Evolutionary conservation across 176 grass and related monocot genomes (phyloP), one percentile per base, ranked within the genome.

Genomic region (Oryza glumipatula): DNA sequence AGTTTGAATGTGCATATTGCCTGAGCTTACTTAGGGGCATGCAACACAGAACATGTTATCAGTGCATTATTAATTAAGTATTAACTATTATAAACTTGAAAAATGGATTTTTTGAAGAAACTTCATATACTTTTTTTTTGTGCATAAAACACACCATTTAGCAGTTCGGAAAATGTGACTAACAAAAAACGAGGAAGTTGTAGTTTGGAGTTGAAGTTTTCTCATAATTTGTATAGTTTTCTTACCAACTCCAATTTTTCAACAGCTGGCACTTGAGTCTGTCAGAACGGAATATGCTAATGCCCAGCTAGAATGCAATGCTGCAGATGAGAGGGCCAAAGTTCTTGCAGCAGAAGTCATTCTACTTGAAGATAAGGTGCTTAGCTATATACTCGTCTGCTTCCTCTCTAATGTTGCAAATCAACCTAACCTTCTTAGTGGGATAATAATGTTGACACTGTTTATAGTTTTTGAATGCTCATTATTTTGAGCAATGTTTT

Each of bases 331-430:
- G 89, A 99, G 97, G 88, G 97, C 88, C 4, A 94, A 91, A 83
- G 76, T 99, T 85, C 94, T 99, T 74, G 97, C 97, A 49, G 93
- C 97, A 79, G 97, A 99, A 94, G 91, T 99, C 68, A 99, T 99
- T 88, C 89, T 83, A 83, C 90, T 96, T 83, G 97, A 99, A 92
- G 97, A 99, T 81, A 99, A 96, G 97, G 97, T 99, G 77, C 56
- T 87, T 86, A 80, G 23, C 28, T 80, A 68, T 89, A 38, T 77
- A 38, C 33, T 72, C 65, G 21, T 22, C 72, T 86, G 71, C 49
- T 68, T 56, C 67, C 54, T 83, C 45, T 11, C 4, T 82, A 64
- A 23, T 84, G 26, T 81, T 89, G 36, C 70, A 89, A 72, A 82
- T 81, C 33, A 85, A 67, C 33, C 39, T 68, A 48, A 48, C 44